Percentiles rank a stretch among this genome's conserved stretches.
These are phyloP conservation scores for Hyaloscypha bicolor DNA, from an alignment of 495 filamentous ascomycete species.

Conservation along the genomic window DNA sequence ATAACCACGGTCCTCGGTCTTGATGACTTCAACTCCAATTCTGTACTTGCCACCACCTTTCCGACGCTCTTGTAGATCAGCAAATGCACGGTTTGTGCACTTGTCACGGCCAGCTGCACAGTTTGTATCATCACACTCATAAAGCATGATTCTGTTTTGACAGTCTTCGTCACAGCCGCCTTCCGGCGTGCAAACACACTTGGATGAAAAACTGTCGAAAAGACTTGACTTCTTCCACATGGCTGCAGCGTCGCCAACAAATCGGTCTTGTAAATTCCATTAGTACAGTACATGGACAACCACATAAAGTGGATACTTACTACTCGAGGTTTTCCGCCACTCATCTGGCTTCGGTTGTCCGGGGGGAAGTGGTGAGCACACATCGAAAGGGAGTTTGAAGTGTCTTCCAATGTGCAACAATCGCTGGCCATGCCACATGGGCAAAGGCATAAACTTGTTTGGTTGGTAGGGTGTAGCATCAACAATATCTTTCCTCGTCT, in stretches of 20 bases:
- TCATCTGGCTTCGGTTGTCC: constrained; percentile 89
- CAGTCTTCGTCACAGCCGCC: constrained; percentile 87
- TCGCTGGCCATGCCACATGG: constrained; percentile 62
- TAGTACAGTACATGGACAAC: constrained; percentile 16
- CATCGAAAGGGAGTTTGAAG: constrained; percentile 86
- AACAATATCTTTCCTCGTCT: constrained; percentile 59
- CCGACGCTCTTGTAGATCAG: constrained; percentile 71
- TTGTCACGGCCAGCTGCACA: constrained; percentile 70
- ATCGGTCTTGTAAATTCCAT: constrained; percentile 64
- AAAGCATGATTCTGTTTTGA: constrained; percentile 93
- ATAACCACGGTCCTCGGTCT: constrained; percentile 85
- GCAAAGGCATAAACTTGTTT: constrained; percentile 56
- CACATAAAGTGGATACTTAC: constrained; percentile 50
- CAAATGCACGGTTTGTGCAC: constrained; percentile 88
- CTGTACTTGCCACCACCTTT: constrained; percentile 82
- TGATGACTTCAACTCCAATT: constrained; percentile 91
- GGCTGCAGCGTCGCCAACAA: constrained; percentile 84
- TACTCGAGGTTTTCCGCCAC: constrained; percentile 88
- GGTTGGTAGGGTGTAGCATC: constrained; percentile 44
- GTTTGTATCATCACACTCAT: constrained; percentile 91
- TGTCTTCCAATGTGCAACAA: constrained; percentile 55
- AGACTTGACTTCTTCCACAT: constrained; percentile 81
- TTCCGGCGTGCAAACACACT: constrained; percentile 77
- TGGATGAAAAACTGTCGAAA: constrained; percentile 69
- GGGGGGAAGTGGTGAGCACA: constrained; percentile 82